Percentiles rank a stretch among this genome's conserved stretches.
Evolutionary conservation across 2,329 filamentous ascomycete genomes (phyloP).

Genomic region (Monosporascus ibericus): DNA sequence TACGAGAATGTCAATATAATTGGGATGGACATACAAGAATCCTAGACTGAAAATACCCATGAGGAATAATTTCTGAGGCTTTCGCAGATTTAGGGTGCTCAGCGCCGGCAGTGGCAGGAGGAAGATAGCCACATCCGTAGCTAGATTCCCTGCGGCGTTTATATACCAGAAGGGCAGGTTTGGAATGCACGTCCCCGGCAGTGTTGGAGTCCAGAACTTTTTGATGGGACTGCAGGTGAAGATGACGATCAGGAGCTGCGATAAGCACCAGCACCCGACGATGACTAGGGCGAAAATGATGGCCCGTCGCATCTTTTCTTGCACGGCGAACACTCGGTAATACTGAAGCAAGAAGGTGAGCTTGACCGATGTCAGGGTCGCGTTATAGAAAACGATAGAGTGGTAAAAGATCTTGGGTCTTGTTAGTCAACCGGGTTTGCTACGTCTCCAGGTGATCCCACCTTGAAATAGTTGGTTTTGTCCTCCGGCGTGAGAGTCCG

Average conservation of each 20-base stretch:
- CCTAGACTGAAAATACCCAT: conserved; percentile 32
- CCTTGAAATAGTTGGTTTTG: too few relatives aligned
- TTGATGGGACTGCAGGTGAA: conserved; percentile 29
- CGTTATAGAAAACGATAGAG: conserved; percentile 32
- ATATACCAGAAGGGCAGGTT: conserved; percentile 28
- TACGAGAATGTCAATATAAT: too few relatives aligned
- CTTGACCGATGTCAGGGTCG: conserved; percentile 28
- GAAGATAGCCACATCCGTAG: conserved; percentile 31
- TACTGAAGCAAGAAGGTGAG: conserved; percentile 33
- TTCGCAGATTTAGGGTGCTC: conserved; percentile 26
- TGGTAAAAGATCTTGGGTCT: conserved; percentile 29
- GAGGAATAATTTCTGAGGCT: conserved; percentile 26
- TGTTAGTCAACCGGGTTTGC: neutral
- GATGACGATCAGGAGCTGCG: conserved; percentile 29
- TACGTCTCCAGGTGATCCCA: neutral
- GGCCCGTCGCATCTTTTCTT: conserved; percentile 22
- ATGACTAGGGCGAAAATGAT: conserved; percentile 24
- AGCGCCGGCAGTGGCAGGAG: conserved; percentile 30
- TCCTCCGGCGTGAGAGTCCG: too few relatives aligned
- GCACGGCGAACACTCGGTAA: conserved; percentile 29
- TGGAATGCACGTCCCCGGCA: conserved; percentile 26
- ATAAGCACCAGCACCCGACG: conserved; percentile 29
- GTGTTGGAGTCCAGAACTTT: conserved; percentile 27
- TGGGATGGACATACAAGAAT: conserved; percentile 28
- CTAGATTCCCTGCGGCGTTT: conserved; percentile 30